phyloP scores from a whole-genome alignment of 176 grass and related monocot genomes.

The Cenchrus americanus region DNA sequence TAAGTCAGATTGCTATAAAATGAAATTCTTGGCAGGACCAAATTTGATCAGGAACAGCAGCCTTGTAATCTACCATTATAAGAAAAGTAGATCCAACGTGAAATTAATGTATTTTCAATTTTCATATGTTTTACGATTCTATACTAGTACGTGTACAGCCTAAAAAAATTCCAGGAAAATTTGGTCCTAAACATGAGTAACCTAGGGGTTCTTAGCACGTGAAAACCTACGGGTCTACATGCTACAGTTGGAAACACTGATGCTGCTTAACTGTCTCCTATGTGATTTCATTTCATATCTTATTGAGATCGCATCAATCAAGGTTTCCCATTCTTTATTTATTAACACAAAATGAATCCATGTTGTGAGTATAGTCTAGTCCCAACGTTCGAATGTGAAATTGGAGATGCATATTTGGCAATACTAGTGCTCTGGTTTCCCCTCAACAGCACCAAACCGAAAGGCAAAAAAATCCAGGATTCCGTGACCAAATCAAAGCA shows the following conservation, averaged over 20 bases:
- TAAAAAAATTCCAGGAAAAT: not conserved
- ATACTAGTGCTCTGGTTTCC: not conserved
- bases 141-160: not conserved
- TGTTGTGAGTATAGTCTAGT: not conserved
- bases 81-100: not conserved
- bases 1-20: conserved; percentile 24
- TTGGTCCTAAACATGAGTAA: not conserved
- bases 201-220: not conserved
- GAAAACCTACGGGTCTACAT: not conserved
- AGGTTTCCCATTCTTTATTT: not conserved
- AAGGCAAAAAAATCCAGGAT: not conserved
- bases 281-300: not conserved
- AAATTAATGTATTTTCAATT: not conserved
- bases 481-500: not conserved
- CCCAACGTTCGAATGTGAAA: not conserved
- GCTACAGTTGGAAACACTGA: not conserved
- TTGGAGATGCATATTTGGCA: not conserved
- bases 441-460: not conserved
- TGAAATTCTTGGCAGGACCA: not conserved
- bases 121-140: not conserved
- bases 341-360: not conserved
- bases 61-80: not conserved
- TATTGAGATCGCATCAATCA: conserved; percentile 14
- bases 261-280: not conserved
- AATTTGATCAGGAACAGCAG: not conserved